Conservation (phyloP, 805 yeast species). For the Candida sanyiensis region DNA sequence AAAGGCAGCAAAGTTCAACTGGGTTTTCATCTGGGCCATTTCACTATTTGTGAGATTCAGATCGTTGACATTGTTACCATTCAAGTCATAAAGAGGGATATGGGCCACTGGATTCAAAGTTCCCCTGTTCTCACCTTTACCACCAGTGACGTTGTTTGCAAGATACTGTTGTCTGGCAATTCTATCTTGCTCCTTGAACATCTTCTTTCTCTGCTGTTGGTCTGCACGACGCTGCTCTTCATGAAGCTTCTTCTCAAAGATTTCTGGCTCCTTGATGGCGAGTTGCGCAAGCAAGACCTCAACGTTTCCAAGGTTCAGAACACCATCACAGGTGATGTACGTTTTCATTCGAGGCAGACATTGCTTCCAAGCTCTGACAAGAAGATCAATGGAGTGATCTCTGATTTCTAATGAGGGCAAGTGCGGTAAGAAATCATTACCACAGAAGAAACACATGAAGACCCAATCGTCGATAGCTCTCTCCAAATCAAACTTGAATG, state of each 20-base stretch:
- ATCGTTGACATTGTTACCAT: constrained; percentile 71
- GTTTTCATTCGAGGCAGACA: constrained; percentile 60
- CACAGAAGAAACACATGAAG: constrained; percentile 96
- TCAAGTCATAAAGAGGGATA: constrained; percentile 70
- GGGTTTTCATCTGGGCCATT: constrained; percentile 56
- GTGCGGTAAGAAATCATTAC: constrained; percentile 97
- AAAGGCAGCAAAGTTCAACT: constrained; percentile 62
- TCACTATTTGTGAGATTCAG: constrained; percentile 62
- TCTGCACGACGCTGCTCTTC: constrained; percentile 67
- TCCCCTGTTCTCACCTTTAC: constrained; percentile 57
- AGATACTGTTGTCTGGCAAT: constrained; percentile 38
- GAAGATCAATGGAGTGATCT: constrained; percentile 83
- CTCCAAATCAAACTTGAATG: constrained; percentile 80
- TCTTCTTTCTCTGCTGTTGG: constrained; percentile 52
- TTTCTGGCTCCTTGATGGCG: constrained; percentile 69
- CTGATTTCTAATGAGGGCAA: constrained; percentile 91
- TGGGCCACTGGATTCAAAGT: constrained; percentile 63
- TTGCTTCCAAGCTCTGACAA: constrained; percentile 80
- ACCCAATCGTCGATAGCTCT: constrained; percentile 99
- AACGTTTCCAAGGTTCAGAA: constrained; percentile 67
- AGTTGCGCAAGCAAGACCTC: constrained; percentile 61
- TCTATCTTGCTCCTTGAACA: constrained; percentile 41
- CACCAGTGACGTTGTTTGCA: constrained; percentile 52
- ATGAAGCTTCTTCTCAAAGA: constrained; percentile 64
- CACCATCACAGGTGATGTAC: constrained; percentile 88